A percentile compares a stretch with the other conserved stretches of the same genome.
phyloP scores from a whole-genome alignment of 2,329 filamentous ascomycete genomes.

The Furcasterigmium furcatum region DNA sequence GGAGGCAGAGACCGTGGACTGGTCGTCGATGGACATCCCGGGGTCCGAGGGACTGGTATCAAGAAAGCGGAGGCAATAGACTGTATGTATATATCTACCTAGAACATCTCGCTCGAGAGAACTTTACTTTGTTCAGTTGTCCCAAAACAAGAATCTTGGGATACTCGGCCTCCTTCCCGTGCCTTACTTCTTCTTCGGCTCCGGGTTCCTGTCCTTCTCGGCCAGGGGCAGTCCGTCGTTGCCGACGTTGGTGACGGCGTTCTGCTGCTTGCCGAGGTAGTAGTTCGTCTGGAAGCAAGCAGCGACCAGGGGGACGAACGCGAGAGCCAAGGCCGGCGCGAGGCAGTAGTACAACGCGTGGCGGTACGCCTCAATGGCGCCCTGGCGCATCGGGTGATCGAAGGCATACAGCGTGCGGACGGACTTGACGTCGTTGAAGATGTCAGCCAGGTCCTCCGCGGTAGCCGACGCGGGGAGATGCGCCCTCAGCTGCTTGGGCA shows the following conservation, averaged over 20 bases:
- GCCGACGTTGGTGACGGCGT: slow-evolving; percentile 9
- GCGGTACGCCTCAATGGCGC: slow-evolving; percentile 12
- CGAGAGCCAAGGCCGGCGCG: slow-evolving; percentile 6
- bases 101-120: no score
- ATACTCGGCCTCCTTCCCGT: no score
- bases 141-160: no score
- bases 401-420: slow-evolving; percentile 11
- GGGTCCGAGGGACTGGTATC: background rate
- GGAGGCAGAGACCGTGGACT: slow-evolving; percentile 5
- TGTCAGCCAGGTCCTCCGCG: slow-evolving; percentile 14
- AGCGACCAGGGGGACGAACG: slow-evolving; percentile 10
- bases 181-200: background rate
- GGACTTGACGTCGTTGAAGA: slow-evolving; percentile 7
- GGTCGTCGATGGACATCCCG: background rate
- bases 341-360: slow-evolving; percentile 11
- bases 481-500: slow-evolving; percentile 17
- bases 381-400: slow-evolving; percentile 12
- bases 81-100: no score
- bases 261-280: slow-evolving; percentile 13
- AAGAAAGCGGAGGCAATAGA: background rate
- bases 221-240: slow-evolving; percentile 6
- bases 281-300: slow-evolving; percentile 11
- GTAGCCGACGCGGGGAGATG: slow-evolving; percentile 17
- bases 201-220: slow-evolving; percentile 7
- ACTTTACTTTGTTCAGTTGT: no score